Base-by-base conservation (phyloP, 768 basidiomycete genomes). In the Collybiopsis luxurians region DNA sequence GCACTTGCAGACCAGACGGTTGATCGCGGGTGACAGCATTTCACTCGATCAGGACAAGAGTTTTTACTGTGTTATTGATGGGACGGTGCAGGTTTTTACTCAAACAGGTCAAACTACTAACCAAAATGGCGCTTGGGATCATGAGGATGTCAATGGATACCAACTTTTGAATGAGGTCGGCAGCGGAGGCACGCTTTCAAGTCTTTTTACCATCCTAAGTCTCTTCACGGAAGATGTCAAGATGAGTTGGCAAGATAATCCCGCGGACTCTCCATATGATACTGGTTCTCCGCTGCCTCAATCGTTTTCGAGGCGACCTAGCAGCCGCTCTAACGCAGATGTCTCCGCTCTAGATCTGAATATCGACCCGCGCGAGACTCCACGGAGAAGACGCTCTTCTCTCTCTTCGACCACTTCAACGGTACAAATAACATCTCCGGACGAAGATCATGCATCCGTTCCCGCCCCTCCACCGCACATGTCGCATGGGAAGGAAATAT, bases 21-120 rank as follows among this genome's bases (percentile, higher is more conserved):
- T 99, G 21, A 90, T 97, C 51, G 97, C 97, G 4, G 96, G 97
- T 3, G 97, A 99, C 64, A 96, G 90, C 50, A 80, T 98, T 57
- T 89, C 91, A 27, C 80, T 98, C 3, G 90, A 95, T 62, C 82
- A 90, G 66, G 91, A 98, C 73, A 92, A 92, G 65, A 94, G 88
- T 60, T 99, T 99, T 72, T 98, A 98, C 71, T 98, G 94, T 68
- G 96, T 99, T 31, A 89, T 98, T 30, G 97, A 99, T 69, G 97
- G 97, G n/a, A 89, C 82, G 59, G 96, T 96, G 13, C 93, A 99
- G 66, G 93, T 98, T 11, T 97, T 83, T 68, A 92, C 92, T 15
- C 82, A 84, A 57, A 85, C 86, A 0, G 85, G 83, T 4, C 79
- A 82, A 60, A 65, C 74, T 11, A 76, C 78, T 28, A 71, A 69